phyloP scores from a whole-genome alignment of 148 eudicot species.

The Chenopodium suecicum region DNA sequence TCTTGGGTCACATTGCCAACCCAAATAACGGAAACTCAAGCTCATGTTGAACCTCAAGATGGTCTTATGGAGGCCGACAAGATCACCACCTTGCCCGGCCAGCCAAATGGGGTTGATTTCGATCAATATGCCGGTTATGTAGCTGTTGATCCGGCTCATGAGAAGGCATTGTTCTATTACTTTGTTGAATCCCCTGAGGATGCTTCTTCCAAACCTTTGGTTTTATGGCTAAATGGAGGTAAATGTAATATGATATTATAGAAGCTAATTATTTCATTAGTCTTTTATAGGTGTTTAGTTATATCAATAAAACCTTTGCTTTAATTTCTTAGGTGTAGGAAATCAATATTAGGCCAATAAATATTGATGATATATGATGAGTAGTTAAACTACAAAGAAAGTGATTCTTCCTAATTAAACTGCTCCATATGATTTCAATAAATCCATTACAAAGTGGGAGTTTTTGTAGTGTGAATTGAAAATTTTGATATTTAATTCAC shows the following conservation, averaged over 20 bases:
- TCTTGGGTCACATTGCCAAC: conserved; percentile 24
- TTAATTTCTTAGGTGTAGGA: background rate
- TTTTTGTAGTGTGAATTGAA: background rate
- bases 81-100: conserved; percentile 36
- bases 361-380: background rate
- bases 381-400: background rate
- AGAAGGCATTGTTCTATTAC: conserved; percentile 34
- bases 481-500: background rate
- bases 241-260: background rate
- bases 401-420: background rate
- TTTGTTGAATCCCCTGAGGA: conserved; percentile 34
- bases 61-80: conserved; percentile 40
- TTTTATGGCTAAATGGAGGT: conserved; percentile 47
- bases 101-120: conserved; percentile 28
- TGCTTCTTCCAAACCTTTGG: conserved; percentile 34
- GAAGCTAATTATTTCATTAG: background rate
- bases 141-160: conserved; percentile 25
- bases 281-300: too few species aligned
- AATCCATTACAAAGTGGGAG: background rate
- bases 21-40: background rate
- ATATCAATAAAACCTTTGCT: background rate
- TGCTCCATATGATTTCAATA: background rate
- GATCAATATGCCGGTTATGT: conserved; percentile 40
- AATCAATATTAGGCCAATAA: background rate
- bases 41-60: conserved; percentile 26